Conservation (phyloP, 2,329 filamentous ascomycete species). For the Sporothrix globosa region DNA sequence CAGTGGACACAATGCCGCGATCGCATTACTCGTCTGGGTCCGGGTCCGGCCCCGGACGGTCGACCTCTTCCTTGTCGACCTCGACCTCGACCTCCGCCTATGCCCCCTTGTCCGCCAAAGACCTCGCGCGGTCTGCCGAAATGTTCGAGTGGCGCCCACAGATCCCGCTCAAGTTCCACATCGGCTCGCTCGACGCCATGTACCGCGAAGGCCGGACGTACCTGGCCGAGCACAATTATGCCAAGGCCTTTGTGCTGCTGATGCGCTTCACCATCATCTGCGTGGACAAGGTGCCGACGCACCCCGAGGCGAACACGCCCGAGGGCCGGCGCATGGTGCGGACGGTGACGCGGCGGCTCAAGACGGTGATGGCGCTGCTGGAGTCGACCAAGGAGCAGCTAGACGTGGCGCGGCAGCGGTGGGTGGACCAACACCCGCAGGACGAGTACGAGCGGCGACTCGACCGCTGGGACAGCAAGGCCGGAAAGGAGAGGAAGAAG, state of each 20-base stretch:
- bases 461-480: background rate
- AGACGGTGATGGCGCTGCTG: slow-evolving; percentile 67
- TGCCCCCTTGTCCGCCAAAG: slow-evolving; percentile 70
- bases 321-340: slow-evolving; percentile 66
- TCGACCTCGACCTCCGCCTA: slow-evolving; percentile 19
- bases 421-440: slow-evolving; percentile 42
- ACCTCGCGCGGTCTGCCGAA: slow-evolving; percentile 74
- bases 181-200: slow-evolving; percentile 77
- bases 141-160: slow-evolving; percentile 79
- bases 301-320: slow-evolving; percentile 73
- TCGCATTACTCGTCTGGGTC: background rate
- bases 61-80: no score
- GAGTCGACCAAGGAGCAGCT: slow-evolving; percentile 81
- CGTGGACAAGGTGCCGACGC: slow-evolving; percentile 70
- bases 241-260: slow-evolving; percentile 88
- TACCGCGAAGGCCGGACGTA: slow-evolving; percentile 86
- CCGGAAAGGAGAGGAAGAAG: slow-evolving; percentile 41
- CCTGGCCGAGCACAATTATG: slow-evolving; percentile 79
- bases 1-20: background rate
- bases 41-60: background rate
- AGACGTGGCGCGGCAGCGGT: slow-evolving; percentile 69
- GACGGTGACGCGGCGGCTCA: slow-evolving; percentile 53
- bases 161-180: slow-evolving; percentile 79
- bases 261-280: slow-evolving; percentile 88
- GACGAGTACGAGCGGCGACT: background rate